Base-by-base conservation (phyloP, 2,329 filamentous ascomycete genomes). In the Acrocalymma vagum region DNA sequence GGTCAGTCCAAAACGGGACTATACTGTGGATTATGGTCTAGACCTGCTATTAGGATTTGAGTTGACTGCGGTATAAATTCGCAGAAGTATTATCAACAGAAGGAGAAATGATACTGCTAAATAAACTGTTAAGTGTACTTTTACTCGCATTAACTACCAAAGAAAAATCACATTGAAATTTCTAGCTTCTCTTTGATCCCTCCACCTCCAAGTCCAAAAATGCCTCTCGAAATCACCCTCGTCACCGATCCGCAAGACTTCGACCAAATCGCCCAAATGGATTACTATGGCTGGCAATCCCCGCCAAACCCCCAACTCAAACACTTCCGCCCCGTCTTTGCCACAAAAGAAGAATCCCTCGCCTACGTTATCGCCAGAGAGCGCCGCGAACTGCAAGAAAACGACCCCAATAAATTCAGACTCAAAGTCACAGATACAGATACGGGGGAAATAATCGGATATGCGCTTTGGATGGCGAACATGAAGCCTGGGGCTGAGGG, bases 271-370 rank as follows among this genome's bases (percentile, higher is more conserved):
- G 23, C 22, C 11, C 46, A 51, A 25, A 45, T 58, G 39, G 51
- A 55, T 36, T 40, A 53, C 42, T 44, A 51, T 11, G 53, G 38
- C n/a, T 61, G 55, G 55, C 42, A 39, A 9, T n/a, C 20, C 4
- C 55, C 58, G 14, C 51, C 51, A 36, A 61, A 61, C 27, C 58
- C 58, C 1, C 55, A 59, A 35, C 53, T 61, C 17, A 59, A 61
- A 33, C 58, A 61, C 34, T 61, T 61, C 43, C 42, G 54, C 4
- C 53, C 53, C 16, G 6, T n/a, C 3, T 24, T 54, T n/a, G 10
- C 47, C 18, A 46, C 41, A 5, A 51, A 40, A 4, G 48, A 40
- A 11, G 53, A 58, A 28, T 33, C 41, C 5, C 51, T 59, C 22
- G 42, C 35, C 6, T 40, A 38, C 13, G 16, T 36, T 6, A 48